Base-by-base conservation (phyloP, 2,329 filamentous ascomycete genomes). In the Ophiocordyceps unilateralis region DNA sequence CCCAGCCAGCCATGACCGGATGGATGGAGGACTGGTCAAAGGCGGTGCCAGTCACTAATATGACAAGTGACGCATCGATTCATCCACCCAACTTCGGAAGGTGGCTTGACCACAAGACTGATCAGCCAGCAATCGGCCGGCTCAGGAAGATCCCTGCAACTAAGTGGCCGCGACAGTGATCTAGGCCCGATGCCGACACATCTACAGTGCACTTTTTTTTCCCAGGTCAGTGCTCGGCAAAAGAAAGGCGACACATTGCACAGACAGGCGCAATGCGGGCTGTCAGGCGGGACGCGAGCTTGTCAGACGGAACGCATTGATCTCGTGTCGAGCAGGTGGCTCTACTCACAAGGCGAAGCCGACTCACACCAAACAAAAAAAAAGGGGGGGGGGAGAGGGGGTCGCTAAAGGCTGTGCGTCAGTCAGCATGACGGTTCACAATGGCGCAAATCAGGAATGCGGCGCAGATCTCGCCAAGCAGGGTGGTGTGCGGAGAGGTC, bases 1-100 rank as follows among this genome's bases (percentile, higher is more conserved):
- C 72, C 74, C 74, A 77, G 40, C 61, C 63, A 46, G 64, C 63
- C 72, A 78, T 78, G 39, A 49, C 61, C n/a, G n/a, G 51, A 47
- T 34, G 14, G 24, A 22, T 2, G 5, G 3, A 19, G 19, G 24
- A 39, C 23, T 22, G 30, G 39, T 20, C 32, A 34, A 28, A 10
- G 43, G 26, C 30, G 36, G 30, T 39, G 19, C 26, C 20, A 6
- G 32, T 32, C 12, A 20, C 21, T 39, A 20, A 38, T 34, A 12
- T 39, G 24, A 19, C 26, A 11, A 22, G 21, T 23, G 24, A 42
- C 5, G 32, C 22, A 41, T 41, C 38, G 41, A 48, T 37, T 42
- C 20, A 34, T 30, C n/a, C 23, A n/a, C 15, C 5, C 22, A 22
- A 24, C 34, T 6, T 7, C 19, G n/a, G 34, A 37, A 14, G n/a